These are phyloP conservation scores for Herpotrichia juniperi DNA, from an alignment of 2,329 filamentous ascomycete genomes.

Conservation along the genomic window DNA sequence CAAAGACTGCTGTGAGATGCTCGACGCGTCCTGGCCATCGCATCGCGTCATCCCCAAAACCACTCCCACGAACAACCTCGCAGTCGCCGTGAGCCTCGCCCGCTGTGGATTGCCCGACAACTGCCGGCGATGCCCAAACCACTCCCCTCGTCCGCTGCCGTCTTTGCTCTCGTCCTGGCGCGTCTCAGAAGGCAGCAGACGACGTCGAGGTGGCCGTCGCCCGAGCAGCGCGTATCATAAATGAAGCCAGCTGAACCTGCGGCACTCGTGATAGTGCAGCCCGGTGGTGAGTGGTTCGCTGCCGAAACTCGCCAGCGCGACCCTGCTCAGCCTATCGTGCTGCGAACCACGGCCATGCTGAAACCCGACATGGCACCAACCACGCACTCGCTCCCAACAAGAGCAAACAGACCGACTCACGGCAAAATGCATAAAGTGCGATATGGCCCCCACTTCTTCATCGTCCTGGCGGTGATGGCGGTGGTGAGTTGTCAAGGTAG, in stretches of 20 bases:
- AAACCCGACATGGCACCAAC: slow-evolving; percentile 22
- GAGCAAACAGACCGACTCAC: too few species aligned
- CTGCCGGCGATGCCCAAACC: background rate
- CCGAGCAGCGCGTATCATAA: background rate
- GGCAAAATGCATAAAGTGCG: too few species aligned
- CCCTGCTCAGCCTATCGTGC: slow-evolving; percentile 14
- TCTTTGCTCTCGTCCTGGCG: background rate
- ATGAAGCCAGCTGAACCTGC: background rate
- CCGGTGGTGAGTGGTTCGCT: slow-evolving; percentile 6
- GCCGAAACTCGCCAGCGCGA: background rate
- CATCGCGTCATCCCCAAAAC: slow-evolving; percentile 4
- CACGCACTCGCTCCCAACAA: slow-evolving; percentile 26
- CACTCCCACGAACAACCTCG: slow-evolving; percentile 22
- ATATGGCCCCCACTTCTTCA: too few species aligned
- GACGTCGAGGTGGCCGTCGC: background rate
- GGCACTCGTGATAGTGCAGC: slow-evolving; percentile 4
- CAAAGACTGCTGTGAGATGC: slow-evolving; percentile 8
- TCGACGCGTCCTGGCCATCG: slow-evolving; percentile 19
- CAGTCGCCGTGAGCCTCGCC: slow-evolving; percentile 12
- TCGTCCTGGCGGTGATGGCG: too few species aligned
- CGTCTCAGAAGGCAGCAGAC: background rate
- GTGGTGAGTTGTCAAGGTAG: too few species aligned
- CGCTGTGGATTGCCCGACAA: background rate
- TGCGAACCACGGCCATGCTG: slow-evolving; percentile 12
- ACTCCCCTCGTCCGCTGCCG: background rate